Conservation (phyloP, 2,329 filamentous ascomycete species). For the Emericellopsis cladophorae region DNA sequence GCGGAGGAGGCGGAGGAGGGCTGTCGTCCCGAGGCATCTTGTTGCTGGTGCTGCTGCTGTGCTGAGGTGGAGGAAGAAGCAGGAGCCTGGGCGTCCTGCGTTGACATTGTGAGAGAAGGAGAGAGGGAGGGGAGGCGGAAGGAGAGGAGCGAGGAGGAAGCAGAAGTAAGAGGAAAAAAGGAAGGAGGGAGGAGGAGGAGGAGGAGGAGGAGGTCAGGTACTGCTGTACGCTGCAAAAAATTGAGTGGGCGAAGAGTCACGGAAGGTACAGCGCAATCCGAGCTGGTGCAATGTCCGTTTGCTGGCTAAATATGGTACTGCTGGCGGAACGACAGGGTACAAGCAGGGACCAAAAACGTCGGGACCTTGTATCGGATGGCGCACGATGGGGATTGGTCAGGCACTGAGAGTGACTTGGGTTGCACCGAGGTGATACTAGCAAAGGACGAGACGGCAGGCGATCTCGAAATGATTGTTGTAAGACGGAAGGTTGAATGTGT, state of each 20-base stretch:
- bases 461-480: no score
- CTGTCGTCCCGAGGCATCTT: constrained; percentile 52
- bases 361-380: no score
- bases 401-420: no score
- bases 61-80: constrained; percentile 15
- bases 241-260: not conserved
- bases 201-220: constrained; percentile 9
- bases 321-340: no score
- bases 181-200: constrained; percentile 14
- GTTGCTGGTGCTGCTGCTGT: constrained; percentile 8
- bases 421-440: no score
- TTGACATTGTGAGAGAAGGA: constrained; percentile 20
- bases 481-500: no score
- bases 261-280: not conserved
- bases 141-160: constrained; percentile 14
- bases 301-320: no score
- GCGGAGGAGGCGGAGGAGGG: constrained; percentile 47
- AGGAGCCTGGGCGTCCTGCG: constrained; percentile 4
- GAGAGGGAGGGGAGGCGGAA: constrained; percentile 13
- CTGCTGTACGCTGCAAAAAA: not conserved
- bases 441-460: no score
- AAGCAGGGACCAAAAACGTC: no score
- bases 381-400: no score
- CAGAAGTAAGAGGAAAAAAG: constrained; percentile 13
- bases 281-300: no score